A percentile compares a stretch with the other conserved stretches of the same genome.
These are phyloP conservation scores for Harringtonia lauricola DNA, from an alignment of 2,329 filamentous ascomycete species.

Conservation along the genomic window DNA sequence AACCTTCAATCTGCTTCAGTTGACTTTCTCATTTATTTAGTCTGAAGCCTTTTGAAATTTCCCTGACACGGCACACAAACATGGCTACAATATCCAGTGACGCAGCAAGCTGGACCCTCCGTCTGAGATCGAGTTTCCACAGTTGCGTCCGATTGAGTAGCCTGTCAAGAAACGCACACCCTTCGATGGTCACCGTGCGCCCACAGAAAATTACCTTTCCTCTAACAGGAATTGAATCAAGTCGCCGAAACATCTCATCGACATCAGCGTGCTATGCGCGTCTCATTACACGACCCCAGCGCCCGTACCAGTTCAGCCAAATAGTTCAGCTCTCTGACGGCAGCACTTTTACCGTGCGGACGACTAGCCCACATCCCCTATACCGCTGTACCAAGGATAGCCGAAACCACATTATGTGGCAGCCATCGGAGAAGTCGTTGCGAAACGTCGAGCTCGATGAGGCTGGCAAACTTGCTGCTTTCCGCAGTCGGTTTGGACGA, in stretches of 20 bases:
- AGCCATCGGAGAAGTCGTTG: constrained; percentile 70
- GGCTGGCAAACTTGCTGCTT: constrained; percentile 78
- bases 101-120: no score
- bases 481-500: constrained; percentile 73
- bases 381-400: constrained; percentile 65
- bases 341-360: constrained; percentile 69
- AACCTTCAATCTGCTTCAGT: no score
- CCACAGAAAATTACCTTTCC: background rate
- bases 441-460: constrained; percentile 90
- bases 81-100: no score
- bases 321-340: constrained; percentile 88
- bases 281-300: constrained; percentile 75
- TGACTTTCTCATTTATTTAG: no score
- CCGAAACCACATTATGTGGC: constrained; percentile 84
- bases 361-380: constrained; percentile 56
- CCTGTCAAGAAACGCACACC: no score
- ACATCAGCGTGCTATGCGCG: constrained; percentile 59
- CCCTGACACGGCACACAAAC: no score
- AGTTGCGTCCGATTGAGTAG: no score
- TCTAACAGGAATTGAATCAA: constrained; percentile 8
- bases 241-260: constrained; percentile 20
- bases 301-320: constrained; percentile 96
- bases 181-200: no score
- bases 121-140: no score
- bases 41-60: no score